These are phyloP conservation scores for Pseudocercospora ulei DNA, from an alignment of 2,329 filamentous ascomycete genomes.

Conservation along the genomic window DNA sequence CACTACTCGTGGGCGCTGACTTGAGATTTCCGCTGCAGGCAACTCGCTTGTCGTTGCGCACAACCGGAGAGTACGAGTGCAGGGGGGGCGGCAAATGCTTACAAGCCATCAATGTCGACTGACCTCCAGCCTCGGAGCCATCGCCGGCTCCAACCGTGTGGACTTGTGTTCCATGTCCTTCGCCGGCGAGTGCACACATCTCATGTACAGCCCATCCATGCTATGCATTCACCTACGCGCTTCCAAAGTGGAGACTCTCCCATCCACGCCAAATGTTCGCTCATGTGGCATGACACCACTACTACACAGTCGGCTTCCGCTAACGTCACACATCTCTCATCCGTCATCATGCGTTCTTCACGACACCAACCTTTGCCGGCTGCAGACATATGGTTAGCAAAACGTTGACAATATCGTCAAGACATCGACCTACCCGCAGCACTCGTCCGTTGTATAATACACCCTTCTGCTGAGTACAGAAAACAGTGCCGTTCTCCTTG, in stretches of 20 bases:
- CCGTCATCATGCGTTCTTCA: conserved; percentile 60
- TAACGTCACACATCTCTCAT: background rate
- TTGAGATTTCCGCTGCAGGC: too few species aligned
- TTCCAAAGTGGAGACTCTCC: conserved; percentile 7
- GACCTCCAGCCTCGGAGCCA: too few species aligned
- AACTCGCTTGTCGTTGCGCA: too few species aligned
- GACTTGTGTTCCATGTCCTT: background rate
- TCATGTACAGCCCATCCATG: conserved; percentile 2
- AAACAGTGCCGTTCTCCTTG: conserved; percentile 83
- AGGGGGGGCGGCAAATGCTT: too few species aligned
- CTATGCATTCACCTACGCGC: too few species aligned
- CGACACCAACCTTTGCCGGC: conserved; percentile 90
- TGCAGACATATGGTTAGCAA: conserved; percentile 27
- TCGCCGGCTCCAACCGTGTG: too few species aligned
- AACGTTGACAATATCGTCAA: conserved; percentile 21
- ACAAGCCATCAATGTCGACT: too few species aligned
- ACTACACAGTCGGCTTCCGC: background rate
- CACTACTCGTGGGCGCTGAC: too few species aligned
- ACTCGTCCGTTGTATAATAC: conserved; percentile 87
- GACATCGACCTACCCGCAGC: conserved; percentile 48
- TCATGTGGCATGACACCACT: background rate
- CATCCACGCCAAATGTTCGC: background rate
- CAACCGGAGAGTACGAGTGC: too few species aligned
- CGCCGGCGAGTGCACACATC: background rate
- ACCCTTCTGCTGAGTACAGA: conserved; percentile 89